Conservation (phyloP, 2,329 filamentous ascomycete genomes). For the Anthostomella pinea region DNA sequence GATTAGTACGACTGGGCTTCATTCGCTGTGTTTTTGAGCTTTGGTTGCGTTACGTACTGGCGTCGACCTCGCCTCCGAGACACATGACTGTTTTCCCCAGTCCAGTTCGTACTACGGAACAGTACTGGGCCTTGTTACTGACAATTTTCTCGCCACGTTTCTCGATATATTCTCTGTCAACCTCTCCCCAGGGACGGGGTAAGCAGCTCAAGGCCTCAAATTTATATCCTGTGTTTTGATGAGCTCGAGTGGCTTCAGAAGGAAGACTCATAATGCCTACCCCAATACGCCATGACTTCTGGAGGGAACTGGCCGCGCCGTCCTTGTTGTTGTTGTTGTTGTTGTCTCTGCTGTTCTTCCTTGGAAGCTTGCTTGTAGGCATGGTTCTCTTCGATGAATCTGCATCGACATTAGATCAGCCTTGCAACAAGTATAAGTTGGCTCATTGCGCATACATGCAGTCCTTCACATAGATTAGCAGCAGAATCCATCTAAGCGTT, state of each 20-base stretch:
- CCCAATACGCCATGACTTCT: conserved; percentile 91
- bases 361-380: conserved; percentile 64
- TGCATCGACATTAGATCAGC: conserved; percentile 34
- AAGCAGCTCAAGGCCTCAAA: conserved; percentile 86
- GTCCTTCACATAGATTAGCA: conserved; percentile 37
- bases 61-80: conserved; percentile 91
- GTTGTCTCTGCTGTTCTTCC: conserved; percentile 55
- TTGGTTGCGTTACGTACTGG: conserved; percentile 55
- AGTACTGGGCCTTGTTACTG: conserved; percentile 92
- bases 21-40: no score
- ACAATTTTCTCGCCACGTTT: conserved; percentile 67
- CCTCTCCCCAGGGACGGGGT: conserved; percentile 70
- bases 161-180: conserved; percentile 75
- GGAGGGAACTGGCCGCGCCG: conserved; percentile 50
- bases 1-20: not conserved
- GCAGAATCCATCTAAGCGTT: conserved; percentile 5
- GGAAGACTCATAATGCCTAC: conserved; percentile 40
- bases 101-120: conserved; percentile 85
- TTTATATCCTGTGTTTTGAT: conserved; percentile 72
- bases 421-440: not conserved
- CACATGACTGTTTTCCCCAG: conserved; percentile 74
- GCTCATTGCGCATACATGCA: conserved; percentile 46
- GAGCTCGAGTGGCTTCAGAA: conserved; percentile 1
- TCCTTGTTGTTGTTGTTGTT: conserved; percentile 48
- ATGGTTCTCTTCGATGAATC: conserved; percentile 92